These are phyloP conservation scores for Acrocalymma vagum DNA, from an alignment of 2,329 filamentous ascomycete species.

Conservation along the genomic window DNA sequence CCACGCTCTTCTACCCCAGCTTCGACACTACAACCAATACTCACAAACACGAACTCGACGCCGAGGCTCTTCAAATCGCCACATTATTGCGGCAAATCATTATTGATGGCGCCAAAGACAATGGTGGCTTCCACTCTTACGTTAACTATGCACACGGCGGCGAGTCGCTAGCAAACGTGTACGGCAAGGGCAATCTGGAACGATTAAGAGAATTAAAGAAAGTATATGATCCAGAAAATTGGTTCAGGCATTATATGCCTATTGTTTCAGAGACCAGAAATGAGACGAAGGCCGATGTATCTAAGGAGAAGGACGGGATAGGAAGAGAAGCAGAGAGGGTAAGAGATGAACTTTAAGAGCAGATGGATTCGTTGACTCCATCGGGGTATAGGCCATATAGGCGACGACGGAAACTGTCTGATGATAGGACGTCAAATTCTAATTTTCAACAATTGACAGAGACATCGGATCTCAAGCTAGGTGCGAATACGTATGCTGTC, in stretches of 20 bases:
- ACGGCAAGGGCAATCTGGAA: conserved; percentile 37
- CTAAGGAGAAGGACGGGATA: neutral
- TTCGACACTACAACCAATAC: conserved; percentile 6
- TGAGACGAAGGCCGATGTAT: neutral
- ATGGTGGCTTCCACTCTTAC: conserved; percentile 28
- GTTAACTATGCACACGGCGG: conserved; percentile 45
- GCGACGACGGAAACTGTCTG: too few species aligned
- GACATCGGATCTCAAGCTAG: too few species aligned
- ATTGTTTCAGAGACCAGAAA: conserved; percentile 6
- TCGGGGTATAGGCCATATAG: too few species aligned
- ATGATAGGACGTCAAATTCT: too few species aligned
- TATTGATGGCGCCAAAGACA: conserved; percentile 6
- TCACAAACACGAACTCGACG: conserved; percentile 8
- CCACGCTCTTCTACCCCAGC: conserved; percentile 4
- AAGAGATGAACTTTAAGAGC: too few species aligned
- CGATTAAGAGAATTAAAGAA: conserved; percentile 38
- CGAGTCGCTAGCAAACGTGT: conserved; percentile 34
- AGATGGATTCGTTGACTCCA: too few species aligned
- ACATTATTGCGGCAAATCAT: conserved; percentile 6
- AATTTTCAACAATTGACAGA: too few species aligned
- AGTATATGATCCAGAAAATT: conserved; percentile 35
- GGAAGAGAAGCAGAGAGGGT: too few species aligned
- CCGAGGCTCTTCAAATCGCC: conserved; percentile 2
- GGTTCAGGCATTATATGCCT: conserved; percentile 38
- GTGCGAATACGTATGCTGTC: too few species aligned